These are phyloP conservation scores for Fusarium tjaetaba DNA, from an alignment of 2,329 filamentous ascomycete genomes.

Conservation along the genomic window DNA sequence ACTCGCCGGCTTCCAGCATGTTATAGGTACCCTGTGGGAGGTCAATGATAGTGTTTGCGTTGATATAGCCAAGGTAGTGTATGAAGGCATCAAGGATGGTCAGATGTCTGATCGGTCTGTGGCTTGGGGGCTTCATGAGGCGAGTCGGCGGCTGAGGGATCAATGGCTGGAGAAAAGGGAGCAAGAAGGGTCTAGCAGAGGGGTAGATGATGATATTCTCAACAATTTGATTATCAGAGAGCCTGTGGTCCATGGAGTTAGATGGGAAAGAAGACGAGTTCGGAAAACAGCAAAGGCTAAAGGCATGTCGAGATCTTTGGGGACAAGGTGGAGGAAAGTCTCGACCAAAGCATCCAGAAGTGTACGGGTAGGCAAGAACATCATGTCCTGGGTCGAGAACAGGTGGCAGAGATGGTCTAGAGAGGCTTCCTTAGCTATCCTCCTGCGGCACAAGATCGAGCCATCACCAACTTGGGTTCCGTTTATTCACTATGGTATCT, in stretches of 20 bases:
- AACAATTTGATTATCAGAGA: background rate
- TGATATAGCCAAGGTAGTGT: background rate
- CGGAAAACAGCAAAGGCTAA: background rate
- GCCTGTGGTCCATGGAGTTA: rapidly evolving
- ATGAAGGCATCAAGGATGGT: background rate
- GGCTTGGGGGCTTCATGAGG: background rate
- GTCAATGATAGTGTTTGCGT: background rate
- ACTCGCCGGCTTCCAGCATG: background rate
- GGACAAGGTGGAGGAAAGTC: background rate
- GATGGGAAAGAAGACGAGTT: background rate
- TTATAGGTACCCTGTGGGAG: background rate
- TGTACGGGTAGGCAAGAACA: rapidly evolving
- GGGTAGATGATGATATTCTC: rapidly evolving
- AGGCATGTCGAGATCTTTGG: background rate
- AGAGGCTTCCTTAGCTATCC: background rate
- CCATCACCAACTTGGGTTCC: background rate
- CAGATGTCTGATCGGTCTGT: background rate
- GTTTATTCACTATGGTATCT: background rate
- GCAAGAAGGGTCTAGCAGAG: background rate
- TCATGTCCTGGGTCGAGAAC: rapidly evolving
- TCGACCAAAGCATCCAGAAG: background rate
- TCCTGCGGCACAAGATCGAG: background rate
- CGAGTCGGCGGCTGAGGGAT: background rate
- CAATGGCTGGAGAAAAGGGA: background rate
- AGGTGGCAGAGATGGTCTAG: background rate